A percentile compares a stretch with the other conserved stretches of the same genome.
Evolutionary conservation across 306 rosid species (phyloP).

Genomic region (Abrus precatorius): DNA sequence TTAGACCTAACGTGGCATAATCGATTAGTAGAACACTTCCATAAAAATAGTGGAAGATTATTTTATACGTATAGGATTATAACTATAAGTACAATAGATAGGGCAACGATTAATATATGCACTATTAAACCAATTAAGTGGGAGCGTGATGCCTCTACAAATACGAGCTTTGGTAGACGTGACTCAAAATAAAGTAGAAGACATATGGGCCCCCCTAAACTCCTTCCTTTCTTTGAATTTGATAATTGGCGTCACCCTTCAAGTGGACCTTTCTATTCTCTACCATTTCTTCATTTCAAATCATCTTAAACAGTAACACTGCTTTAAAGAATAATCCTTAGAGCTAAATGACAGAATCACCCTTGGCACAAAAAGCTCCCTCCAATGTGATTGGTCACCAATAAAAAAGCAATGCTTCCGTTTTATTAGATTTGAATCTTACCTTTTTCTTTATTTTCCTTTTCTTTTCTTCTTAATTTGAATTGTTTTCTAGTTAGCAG

Average conservation of each 20-base stretch:
- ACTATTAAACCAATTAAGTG: conserved; percentile 27
- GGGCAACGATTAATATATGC: neutral
- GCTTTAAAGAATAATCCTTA: conserved; percentile 2
- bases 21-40: neutral
- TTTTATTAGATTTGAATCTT: conserved; percentile 30
- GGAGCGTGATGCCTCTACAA: conserved; percentile 14
- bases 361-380: neutral
- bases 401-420: neutral
- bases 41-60: no score
- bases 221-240: conserved; percentile 5
- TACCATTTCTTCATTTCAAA: conserved; percentile 34
- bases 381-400: neutral
- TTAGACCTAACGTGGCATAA: neutral
- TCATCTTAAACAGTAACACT: neutral
- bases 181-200: conserved; percentile 24
- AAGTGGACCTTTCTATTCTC: neutral
- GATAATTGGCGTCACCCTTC: neutral
- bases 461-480: neutral
- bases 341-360: neutral
- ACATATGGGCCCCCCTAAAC: conserved; percentile 29
- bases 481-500: neutral
- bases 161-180: conserved; percentile 37
- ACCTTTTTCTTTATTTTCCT: neutral
- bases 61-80: neutral
- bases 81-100: neutral